These are phyloP conservation scores for Cucumis melo DNA, from an alignment of 306 rosid genomes.

Conservation along the genomic window DNA sequence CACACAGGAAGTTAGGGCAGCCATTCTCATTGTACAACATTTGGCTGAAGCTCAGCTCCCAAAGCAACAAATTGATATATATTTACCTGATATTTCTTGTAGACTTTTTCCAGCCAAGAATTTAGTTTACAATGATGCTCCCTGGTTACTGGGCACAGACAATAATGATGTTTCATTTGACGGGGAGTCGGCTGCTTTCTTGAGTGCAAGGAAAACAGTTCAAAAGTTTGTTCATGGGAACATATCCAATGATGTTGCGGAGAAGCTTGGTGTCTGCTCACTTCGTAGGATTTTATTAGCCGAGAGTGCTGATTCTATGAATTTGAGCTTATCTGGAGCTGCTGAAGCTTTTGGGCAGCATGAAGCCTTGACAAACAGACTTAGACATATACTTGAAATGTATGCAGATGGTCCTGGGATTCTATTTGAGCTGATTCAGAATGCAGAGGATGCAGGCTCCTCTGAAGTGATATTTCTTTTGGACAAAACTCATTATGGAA, in stretches of 20 bases:
- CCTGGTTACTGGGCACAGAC: conserved; percentile 88
- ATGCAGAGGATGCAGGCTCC: conserved; percentile 99
- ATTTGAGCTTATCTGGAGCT: conserved; percentile 88
- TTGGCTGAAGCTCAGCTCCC: conserved; percentile 66
- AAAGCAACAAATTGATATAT: conserved; percentile 47
- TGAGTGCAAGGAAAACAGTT: conserved; percentile 51
- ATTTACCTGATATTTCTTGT: conserved; percentile 73
- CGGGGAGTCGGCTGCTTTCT: conserved; percentile 30
- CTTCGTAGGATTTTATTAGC: conserved; percentile 88
- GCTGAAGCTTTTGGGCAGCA: conserved; percentile 98
- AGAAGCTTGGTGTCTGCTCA: conserved; percentile 88
- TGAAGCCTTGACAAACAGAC: conserved; percentile 94
- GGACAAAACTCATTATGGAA: conserved; percentile 89
- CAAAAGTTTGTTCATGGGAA: conserved; percentile 94
- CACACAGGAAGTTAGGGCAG: conserved; percentile 73
- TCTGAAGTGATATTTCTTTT: conserved; percentile 81
- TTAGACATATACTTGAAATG: conserved; percentile 97
- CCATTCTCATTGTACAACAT: conserved; percentile 73
- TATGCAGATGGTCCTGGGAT: conserved; percentile 98
- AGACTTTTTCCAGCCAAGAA: conserved; percentile 59
- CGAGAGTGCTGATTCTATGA: conserved; percentile 96
- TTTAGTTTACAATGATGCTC: conserved; percentile 93
- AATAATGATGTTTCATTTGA: conserved; percentile 45
- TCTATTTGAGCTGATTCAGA: conserved; percentile 86
- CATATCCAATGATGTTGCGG: conserved; percentile 90